A percentile compares a stretch with the other conserved stretches of the same genome.
Evolutionary conservation across 306 rosid genomes (phyloP).

Genomic region (Prinsepia uniflora): DNA sequence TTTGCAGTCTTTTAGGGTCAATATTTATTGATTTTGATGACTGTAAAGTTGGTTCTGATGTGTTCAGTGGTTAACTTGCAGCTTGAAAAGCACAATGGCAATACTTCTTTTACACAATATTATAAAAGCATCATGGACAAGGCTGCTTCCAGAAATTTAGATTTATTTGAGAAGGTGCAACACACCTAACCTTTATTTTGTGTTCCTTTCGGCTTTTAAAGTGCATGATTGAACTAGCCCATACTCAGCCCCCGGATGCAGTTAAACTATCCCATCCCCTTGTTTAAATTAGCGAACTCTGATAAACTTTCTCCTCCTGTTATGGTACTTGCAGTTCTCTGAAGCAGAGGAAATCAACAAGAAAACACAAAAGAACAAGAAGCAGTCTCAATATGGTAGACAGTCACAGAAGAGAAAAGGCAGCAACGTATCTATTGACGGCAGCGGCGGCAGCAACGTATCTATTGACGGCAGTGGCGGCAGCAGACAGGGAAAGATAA

Average conservation of each 20-base stretch:
- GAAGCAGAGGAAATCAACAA: slow-evolving; percentile 24
- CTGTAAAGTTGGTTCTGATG: neutral
- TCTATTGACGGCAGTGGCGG: too few relatives aligned
- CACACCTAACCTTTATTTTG: slow-evolving; percentile 19
- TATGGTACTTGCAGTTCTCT: slow-evolving; percentile 38
- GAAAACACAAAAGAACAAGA: neutral
- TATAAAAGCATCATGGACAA: slow-evolving; percentile 72
- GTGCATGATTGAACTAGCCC: slow-evolving; percentile 7
- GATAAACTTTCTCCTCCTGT: neutral
- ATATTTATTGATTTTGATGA: neutral
- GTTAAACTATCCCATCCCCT: neutral
- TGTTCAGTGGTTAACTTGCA: slow-evolving; percentile 32
- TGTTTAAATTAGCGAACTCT: neutral
- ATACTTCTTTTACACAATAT: slow-evolving; percentile 58
- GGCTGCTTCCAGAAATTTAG: slow-evolving; percentile 62
- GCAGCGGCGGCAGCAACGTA: neutral
- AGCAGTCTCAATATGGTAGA: slow-evolving; percentile 4
- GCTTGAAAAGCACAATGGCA: slow-evolving; percentile 59
- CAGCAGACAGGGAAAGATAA: slow-evolving; percentile 1
- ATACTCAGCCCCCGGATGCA: too few relatives aligned
- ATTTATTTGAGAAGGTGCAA: slow-evolving; percentile 56
- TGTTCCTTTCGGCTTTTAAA: neutral
- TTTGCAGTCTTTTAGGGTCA: slow-evolving; percentile 18
- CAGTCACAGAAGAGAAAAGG: slow-evolving; percentile 19
- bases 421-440: slow-evolving; percentile 6